phyloP scores from a whole-genome alignment of 176 grass and related monocot species.

The Panicum miliaceum region DNA sequence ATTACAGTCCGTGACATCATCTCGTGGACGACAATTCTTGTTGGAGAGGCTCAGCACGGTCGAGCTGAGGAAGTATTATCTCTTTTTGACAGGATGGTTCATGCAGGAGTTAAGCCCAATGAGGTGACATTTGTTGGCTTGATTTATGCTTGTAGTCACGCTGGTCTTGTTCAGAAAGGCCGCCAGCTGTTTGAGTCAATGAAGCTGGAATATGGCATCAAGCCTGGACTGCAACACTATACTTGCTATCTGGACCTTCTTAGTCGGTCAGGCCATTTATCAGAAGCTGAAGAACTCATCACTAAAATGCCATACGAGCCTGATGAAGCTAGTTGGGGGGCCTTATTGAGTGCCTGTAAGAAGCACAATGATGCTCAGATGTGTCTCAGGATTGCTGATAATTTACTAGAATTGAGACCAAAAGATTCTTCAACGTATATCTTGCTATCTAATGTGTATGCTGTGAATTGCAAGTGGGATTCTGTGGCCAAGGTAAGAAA shows the following conservation, averaged over 20 bases:
- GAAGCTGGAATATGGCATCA: constrained; percentile 65
- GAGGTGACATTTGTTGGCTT: constrained; percentile 86
- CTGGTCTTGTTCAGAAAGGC: constrained; percentile 83
- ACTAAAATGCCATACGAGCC: constrained; percentile 67
- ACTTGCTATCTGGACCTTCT: constrained; percentile 94
- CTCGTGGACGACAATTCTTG: constrained; percentile 88
- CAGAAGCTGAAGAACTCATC: constrained; percentile 80
- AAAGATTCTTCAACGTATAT: constrained; percentile 85
- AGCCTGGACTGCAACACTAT: constrained; percentile 77
- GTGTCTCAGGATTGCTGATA: constrained; percentile 71
- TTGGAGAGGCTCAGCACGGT: constrained; percentile 88
- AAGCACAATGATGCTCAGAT: constrained; percentile 71
- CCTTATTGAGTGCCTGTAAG: constrained; percentile 78
- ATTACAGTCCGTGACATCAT: constrained; percentile 55
- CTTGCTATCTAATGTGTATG: constrained; percentile 87
- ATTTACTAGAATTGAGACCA: constrained; percentile 61
- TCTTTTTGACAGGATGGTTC: constrained; percentile 73
- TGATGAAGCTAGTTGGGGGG: constrained; percentile 78
- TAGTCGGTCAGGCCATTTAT: constrained; percentile 72
- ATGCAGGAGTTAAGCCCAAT: constrained; percentile 72
- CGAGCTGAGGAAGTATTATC: constrained; percentile 52
- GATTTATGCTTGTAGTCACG: constrained; percentile 94
- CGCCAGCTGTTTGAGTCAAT: constrained; percentile 76
- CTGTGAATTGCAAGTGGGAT: constrained; percentile 72
- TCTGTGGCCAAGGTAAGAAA: constrained; percentile 66